A percentile compares a stretch with the other conserved stretches of the same genome.
phyloP scores from a whole-genome alignment of 495 filamentous ascomycete species.

The Bryoglossum gracile region DNA sequence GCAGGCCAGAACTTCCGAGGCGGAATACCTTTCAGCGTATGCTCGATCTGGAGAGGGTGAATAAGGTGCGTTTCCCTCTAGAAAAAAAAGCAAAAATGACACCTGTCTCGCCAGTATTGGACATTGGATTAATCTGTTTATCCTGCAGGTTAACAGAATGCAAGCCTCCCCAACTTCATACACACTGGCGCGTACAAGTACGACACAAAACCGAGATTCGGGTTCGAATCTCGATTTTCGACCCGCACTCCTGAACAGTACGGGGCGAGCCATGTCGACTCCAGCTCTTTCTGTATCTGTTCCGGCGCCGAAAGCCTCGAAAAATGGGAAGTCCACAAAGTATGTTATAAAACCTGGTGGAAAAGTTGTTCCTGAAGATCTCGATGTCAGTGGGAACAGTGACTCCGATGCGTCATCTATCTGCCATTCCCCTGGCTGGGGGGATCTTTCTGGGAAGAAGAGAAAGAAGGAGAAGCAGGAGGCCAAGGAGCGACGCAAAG shows the following conservation, averaged over 20 bases:
- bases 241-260: not conserved
- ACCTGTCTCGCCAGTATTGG: conserved; percentile 10
- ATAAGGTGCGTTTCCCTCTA: conserved; percentile 38
- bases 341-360: conserved; percentile 14
- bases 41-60: conserved; percentile 44
- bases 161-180: conserved; percentile 12
- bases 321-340: conserved; percentile 8
- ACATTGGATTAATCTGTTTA: conserved; percentile 16
- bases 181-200: conserved; percentile 14
- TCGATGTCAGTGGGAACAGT: not conserved
- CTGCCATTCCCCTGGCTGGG: conserved; percentile 51
- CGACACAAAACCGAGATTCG: conserved; percentile 1
- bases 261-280: conserved; percentile 17
- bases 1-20: conserved; percentile 18
- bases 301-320: conserved; percentile 1
- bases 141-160: conserved; percentile 34
- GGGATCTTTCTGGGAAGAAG: conserved; percentile 37
- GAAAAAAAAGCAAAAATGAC: conserved; percentile 29
- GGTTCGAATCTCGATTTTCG: not conserved
- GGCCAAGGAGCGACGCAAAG: conserved; percentile 36
- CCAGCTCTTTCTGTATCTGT: conserved; percentile 13
- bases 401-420: conserved; percentile 44
- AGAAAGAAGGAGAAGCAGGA: conserved; percentile 42
- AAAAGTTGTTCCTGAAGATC: conserved; percentile 12
- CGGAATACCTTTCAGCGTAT: conserved; percentile 40